Conservation (phyloP, 208 protist species). For the Balamuthia mandrillaris region DNA sequence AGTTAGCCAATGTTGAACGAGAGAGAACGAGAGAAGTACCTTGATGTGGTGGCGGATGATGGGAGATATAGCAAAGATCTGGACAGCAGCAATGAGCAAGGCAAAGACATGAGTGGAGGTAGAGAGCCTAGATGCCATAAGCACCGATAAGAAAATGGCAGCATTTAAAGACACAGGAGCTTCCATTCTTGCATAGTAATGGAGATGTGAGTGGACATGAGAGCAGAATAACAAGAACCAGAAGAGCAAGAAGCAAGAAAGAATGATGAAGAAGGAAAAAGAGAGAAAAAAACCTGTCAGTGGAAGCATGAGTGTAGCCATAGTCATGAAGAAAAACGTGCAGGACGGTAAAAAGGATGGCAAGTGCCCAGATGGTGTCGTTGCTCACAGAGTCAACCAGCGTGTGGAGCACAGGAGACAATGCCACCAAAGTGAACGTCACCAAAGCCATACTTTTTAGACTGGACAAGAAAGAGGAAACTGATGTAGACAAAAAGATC, state of each 20-base stretch:
- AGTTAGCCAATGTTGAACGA: no score
- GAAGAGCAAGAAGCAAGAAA: no score
- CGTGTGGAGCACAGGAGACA: slow-evolving; percentile 57
- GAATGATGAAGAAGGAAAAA: no score
- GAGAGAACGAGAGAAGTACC: neutral
- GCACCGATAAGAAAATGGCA: slow-evolving; percentile 58
- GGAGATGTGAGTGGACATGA: no score
- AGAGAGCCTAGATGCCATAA: slow-evolving; percentile 54
- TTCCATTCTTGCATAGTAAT: neutral
- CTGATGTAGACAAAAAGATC: neutral
- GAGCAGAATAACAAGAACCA: no score
- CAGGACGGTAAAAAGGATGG: slow-evolving; percentile 53
- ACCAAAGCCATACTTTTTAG: slow-evolving; percentile 44
- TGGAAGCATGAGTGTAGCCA: slow-evolving; percentile 43
- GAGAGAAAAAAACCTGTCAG: no score
- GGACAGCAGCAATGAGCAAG: slow-evolving; percentile 47
- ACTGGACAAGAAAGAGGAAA: slow-evolving; percentile 26
- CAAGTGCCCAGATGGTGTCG: slow-evolving; percentile 62
- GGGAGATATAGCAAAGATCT: slow-evolving; percentile 56
- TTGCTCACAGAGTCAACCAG: slow-evolving; percentile 53
- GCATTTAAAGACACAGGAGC: slow-evolving; percentile 58
- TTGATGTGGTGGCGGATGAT: slow-evolving; percentile 54
- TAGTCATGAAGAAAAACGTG: slow-evolving; percentile 53
- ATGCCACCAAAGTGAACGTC: slow-evolving; percentile 41
- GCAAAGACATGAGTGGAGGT: slow-evolving; percentile 61